A percentile compares a stretch with the other conserved stretches of the same genome.
Conservation (phyloP, 768 basidiomycete species). For the Psilocybe sp. region DNA sequence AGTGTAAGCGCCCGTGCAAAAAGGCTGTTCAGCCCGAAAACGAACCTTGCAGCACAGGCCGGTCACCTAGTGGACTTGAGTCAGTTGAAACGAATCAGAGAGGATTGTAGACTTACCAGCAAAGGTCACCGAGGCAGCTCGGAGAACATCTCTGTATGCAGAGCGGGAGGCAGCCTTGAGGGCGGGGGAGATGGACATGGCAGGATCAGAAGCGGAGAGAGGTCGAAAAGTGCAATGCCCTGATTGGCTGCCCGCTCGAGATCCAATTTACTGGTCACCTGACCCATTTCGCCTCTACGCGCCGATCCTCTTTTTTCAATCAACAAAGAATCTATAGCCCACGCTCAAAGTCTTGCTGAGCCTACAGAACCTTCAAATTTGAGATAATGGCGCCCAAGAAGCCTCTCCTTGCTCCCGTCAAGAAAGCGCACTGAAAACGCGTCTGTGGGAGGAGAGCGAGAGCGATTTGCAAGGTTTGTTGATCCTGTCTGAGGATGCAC, state of each 20-base stretch:
- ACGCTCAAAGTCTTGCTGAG: slow-evolving; percentile 4
- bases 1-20: slow-evolving; percentile 8
- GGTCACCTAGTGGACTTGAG: slow-evolving; percentile 45
- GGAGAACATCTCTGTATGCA: slow-evolving; percentile 69
- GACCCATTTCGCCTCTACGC: slow-evolving; percentile 16
- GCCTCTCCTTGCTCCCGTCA: neutral
- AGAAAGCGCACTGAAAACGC: slow-evolving; percentile 2
- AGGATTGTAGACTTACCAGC: slow-evolving; percentile 36
- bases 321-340: slow-evolving; percentile 16
- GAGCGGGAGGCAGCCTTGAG: slow-evolving; percentile 67
- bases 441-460: neutral
- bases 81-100: neutral
- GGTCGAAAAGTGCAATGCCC: slow-evolving; percentile 15
- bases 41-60: slow-evolving; percentile 50
- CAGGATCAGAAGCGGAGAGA: slow-evolving; percentile 10
- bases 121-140: slow-evolving; percentile 68
- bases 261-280: slow-evolving; percentile 17
- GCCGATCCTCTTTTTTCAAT: slow-evolving; percentile 14
- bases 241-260: slow-evolving; percentile 21
- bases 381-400: neutral
- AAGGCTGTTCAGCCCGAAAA: neutral
- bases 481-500: slow-evolving; percentile 35
- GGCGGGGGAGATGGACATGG: slow-evolving; percentile 54
- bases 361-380: neutral
- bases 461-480: slow-evolving; percentile 30